Percentiles rank a stretch among this genome's conserved stretches.
Conservation (phyloP, 257 asterid genomes). For the Nicotiana obtusifolia region DNA sequence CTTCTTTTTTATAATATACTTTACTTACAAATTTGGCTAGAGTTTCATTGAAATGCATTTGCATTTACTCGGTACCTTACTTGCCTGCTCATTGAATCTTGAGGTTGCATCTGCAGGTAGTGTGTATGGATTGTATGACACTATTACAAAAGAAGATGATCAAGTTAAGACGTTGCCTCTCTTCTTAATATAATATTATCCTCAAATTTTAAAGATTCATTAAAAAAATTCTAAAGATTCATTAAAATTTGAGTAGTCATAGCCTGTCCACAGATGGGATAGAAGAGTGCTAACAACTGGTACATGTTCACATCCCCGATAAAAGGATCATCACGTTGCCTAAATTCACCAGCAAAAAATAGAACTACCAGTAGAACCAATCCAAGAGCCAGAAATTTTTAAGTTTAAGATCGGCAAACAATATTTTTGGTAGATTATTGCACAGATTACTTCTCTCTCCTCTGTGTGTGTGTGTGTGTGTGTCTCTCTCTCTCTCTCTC, state of each 20-base stretch:
- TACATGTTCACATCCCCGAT: not conserved
- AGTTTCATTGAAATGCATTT: slow-evolving; percentile 4
- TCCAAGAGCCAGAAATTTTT: not conserved
- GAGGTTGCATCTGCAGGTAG: slow-evolving; percentile 4
- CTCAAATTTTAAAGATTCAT: not conserved
- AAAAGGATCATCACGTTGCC: not conserved
- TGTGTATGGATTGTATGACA: slow-evolving; percentile 1
- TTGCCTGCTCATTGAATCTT: not conserved
- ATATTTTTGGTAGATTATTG: not conserved
- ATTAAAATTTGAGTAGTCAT: not conserved
- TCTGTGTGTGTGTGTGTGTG: no score
- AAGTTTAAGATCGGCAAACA: slow-evolving; percentile 6
- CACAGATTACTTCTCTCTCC: not conserved
- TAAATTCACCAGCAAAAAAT: not conserved
- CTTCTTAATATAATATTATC: not conserved
- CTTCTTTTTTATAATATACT: not conserved
- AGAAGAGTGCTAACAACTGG: not conserved
- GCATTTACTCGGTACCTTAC: not conserved
- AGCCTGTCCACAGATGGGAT: not conserved
- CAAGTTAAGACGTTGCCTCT: not conserved
- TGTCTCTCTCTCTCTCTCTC: not conserved
- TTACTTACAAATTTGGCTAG: not conserved
- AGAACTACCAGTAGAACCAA: not conserved
- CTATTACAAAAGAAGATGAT: not conserved
- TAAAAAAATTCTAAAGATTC: not conserved